These are phyloP conservation scores for Penicillium sp. DNA, from an alignment of 2,329 filamentous ascomycete species.

Conservation along the genomic window DNA sequence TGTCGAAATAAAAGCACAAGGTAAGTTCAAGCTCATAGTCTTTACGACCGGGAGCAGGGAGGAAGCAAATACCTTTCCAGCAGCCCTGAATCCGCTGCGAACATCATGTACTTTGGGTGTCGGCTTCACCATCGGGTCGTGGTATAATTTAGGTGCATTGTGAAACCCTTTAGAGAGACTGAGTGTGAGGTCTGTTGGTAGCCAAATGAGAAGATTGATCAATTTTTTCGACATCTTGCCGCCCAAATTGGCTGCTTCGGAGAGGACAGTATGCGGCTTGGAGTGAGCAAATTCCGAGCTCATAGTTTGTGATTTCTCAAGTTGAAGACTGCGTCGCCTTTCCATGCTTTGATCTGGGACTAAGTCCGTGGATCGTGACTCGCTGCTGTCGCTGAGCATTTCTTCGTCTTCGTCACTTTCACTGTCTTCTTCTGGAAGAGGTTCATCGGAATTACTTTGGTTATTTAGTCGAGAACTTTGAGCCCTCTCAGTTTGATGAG, in stretches of 20 bases:
- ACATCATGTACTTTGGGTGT: slow-evolving; percentile 79
- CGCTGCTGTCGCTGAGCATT: neutral
- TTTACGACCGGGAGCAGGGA: neutral
- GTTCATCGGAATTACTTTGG: neutral
- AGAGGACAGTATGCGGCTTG: slow-evolving; percentile 8
- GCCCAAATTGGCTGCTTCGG: slow-evolving; percentile 22
- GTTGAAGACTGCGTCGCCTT: slow-evolving; percentile 17
- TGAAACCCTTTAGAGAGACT: slow-evolving; percentile 85
- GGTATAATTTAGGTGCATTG: slow-evolving; percentile 83
- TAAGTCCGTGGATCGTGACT: neutral
- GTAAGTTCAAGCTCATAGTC: slow-evolving; percentile 1
- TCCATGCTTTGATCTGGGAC: neutral
- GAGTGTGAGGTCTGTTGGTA: slow-evolving; percentile 83
- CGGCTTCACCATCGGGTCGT: slow-evolving; percentile 79
- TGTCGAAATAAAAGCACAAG: slow-evolving; percentile 23
- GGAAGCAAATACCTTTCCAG: slow-evolving; percentile 52
- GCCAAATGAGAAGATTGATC: slow-evolving; percentile 74
- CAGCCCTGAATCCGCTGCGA: slow-evolving; percentile 75
- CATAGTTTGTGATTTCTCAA: slow-evolving; percentile 22
- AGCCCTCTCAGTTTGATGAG: neutral
- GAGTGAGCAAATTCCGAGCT: slow-evolving; percentile 12
- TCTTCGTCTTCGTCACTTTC: slow-evolving; percentile 2
- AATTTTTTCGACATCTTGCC: slow-evolving; percentile 66
- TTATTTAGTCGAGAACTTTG: neutral
- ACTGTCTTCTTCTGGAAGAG: neutral